Base-by-base conservation (phyloP, 2,329 filamentous ascomycete species). In the Thelonectria olida region DNA sequence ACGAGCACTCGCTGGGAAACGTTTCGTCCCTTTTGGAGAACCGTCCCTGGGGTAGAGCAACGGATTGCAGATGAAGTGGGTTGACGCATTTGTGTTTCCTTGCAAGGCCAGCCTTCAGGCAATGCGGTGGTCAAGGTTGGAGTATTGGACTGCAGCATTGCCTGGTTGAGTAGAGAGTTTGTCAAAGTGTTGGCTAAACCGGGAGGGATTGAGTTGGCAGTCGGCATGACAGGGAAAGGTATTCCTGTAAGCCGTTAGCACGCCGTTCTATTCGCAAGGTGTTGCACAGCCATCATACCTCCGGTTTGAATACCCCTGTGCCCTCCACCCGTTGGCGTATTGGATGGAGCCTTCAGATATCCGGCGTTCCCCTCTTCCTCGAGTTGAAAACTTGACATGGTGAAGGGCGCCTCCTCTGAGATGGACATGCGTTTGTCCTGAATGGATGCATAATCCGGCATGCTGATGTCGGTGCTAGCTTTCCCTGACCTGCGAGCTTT, bases 131-230 rank as follows among this genome's bases (percentile, higher is more conserved):
- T 60, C 42, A 73, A 70, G n/a, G 65, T 68, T 15, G 74, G 64
- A 9, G 73, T 67, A 13, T 75, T 75, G 5, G 74, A 59, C 4
- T 78, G 74, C 3, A 80, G 76, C 27, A 77, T 71, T 10, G 82
- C 79, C 53, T 85, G 82, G 49, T 82, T 83, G 25, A 85, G 73
- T 38, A 85, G 70, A 1, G 82, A 84, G 55, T 80, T 77, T 0
- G 81, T 81, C 52, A 85, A 72, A n/a, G 79, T 77, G 6, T 75
- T 75, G 5, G 80, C 77, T 5, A 83, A 69, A 31, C 80, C 79
- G 2, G 74, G 57, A 2, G 73, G 65, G 4, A 75, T 57, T 6
- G 51, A 51, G 19, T 61, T 38, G 19, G 58, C 55, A 27, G 71
- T 50, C 8, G 63, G 48, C 22, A 69, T 63, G 15, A 66, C 45